Evolutionary conservation across 345 rosid species (phyloP).

Genomic region (Citrus australasica): DNA sequence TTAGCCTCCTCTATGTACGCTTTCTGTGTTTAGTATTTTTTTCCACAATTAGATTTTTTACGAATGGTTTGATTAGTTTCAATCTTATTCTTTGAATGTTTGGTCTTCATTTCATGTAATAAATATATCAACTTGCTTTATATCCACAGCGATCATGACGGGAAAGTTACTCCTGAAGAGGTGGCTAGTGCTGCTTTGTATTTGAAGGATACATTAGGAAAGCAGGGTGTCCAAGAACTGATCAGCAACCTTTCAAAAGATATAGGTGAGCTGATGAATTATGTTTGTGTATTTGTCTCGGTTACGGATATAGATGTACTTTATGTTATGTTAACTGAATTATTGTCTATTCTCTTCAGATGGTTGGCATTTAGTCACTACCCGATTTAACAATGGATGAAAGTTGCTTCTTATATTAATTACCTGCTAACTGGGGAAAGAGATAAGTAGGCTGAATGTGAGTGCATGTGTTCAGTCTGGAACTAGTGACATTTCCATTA

Average conservation of each 20-base stretch:
- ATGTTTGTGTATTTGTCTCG: not conserved
- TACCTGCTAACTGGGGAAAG: not conserved
- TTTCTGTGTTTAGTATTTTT: not conserved
- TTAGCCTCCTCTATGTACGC: not conserved
- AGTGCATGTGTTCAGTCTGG: not conserved
- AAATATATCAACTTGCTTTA: not conserved
- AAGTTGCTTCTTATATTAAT: not conserved
- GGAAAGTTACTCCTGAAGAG: conserved; percentile 87
- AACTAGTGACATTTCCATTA: not conserved
- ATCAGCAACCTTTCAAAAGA: conserved; percentile 78
- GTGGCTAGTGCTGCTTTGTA: conserved; percentile 81
- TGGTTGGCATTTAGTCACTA: not conserved
- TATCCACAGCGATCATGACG: conserved; percentile 68
- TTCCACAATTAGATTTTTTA: not conserved
- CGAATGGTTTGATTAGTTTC: not conserved
- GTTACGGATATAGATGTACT: not conserved
- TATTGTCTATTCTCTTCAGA: not conserved
- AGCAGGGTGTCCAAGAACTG: conserved; percentile 74
- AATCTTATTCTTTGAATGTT: not conserved
- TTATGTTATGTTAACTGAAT: not conserved
- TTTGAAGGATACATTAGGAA: conserved; percentile 67
- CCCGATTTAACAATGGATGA: not conserved
- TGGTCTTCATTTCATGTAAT: not conserved
- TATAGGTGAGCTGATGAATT: conserved; percentile 41
- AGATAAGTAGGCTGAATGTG: not conserved